A percentile compares a stretch with the other conserved stretches of the same genome.
These are phyloP conservation scores for Populus simonii DNA, from an alignment of 345 rosid species.

Conservation along the genomic window DNA sequence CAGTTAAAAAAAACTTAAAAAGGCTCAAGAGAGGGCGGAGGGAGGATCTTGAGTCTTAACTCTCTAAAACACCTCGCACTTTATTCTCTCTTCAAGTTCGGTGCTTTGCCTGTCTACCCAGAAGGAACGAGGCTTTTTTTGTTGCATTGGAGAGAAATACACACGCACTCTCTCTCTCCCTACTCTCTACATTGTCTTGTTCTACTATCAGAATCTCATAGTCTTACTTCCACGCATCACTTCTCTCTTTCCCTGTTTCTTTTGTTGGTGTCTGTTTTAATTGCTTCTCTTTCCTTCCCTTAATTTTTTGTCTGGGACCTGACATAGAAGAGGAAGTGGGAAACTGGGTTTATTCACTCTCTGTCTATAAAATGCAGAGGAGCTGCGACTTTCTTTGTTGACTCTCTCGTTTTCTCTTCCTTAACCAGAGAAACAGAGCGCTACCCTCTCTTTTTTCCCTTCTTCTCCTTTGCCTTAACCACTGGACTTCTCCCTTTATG, in stretches of 20 bases:
- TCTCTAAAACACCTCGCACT: constrained; percentile 20
- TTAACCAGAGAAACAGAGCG: constrained; percentile 29
- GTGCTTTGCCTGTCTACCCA: constrained; percentile 48
- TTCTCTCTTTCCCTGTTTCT: constrained; percentile 3
- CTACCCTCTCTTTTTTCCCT: constrained; percentile 12
- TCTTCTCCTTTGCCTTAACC: constrained; percentile 5
- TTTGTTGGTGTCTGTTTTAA: constrained; percentile 17
- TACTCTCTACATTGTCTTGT: constrained; percentile 51
- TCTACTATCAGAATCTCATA: constrained; percentile 41
- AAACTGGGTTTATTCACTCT: constrained; percentile 20
- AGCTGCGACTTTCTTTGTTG: constrained; percentile 26
- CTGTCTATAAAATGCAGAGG: constrained; percentile 28
- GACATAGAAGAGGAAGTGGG: constrained; percentile 18
- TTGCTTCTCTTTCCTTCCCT: constrained; percentile 18
- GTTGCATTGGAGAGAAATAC: constrained; percentile 2
- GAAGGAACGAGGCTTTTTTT: constrained; percentile 34
- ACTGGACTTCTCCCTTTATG: not conserved
- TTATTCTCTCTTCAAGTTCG: constrained; percentile 52
- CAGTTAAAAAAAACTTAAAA: not conserved
- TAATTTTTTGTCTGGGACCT: constrained; percentile 11
- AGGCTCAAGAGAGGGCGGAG: constrained; percentile 13
- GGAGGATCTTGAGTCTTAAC: constrained; percentile 22
- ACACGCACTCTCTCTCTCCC: constrained; percentile 25
- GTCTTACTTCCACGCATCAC: constrained; percentile 41
- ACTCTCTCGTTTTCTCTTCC: constrained; percentile 29